Evolutionary conservation across 805 yeast genomes (phyloP).

Genomic region (Candida manassasensis): DNA sequence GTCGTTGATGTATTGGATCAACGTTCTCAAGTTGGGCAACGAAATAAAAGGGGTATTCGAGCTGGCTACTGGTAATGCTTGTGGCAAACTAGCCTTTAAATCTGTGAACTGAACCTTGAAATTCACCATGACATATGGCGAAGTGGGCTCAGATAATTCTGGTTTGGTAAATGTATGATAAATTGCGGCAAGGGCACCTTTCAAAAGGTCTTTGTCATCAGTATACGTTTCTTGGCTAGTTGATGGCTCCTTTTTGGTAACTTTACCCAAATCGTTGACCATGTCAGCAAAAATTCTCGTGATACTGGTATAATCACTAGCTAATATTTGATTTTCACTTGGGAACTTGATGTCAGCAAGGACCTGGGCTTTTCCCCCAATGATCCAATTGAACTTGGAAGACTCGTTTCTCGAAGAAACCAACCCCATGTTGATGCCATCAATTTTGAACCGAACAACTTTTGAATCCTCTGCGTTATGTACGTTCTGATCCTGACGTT

Average conservation of each 20-base stretch:
- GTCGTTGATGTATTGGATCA: slow-evolving; percentile 57
- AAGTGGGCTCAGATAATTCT: slow-evolving; percentile 10
- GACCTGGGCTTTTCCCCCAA: slow-evolving; percentile 65
- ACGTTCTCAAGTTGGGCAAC: slow-evolving; percentile 54
- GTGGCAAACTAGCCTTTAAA: slow-evolving; percentile 51
- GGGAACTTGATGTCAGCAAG: slow-evolving; percentile 74
- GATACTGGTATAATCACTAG: slow-evolving; percentile 18
- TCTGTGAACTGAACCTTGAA: slow-evolving; percentile 61
- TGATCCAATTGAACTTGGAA: slow-evolving; percentile 65
- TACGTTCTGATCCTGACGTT: slow-evolving; percentile 47
- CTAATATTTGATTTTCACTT: slow-evolving; percentile 19
- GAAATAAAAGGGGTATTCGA: slow-evolving; percentile 53
- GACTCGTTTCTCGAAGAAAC: slow-evolving; percentile 22
- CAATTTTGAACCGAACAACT: slow-evolving; percentile 35
- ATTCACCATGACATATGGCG: slow-evolving; percentile 61
- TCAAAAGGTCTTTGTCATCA: slow-evolving; percentile 25
- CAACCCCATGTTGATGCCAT: slow-evolving; percentile 36
- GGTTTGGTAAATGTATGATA: slow-evolving; percentile 34
- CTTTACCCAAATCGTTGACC: slow-evolving; percentile 21
- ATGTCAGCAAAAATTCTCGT: slow-evolving; percentile 24
- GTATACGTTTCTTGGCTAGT: slow-evolving; percentile 6
- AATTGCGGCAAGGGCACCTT: slow-evolving; percentile 38
- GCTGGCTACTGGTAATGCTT: slow-evolving; percentile 45
- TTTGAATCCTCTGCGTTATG: slow-evolving; percentile 22
- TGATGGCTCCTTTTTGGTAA: slow-evolving; percentile 9